These are phyloP conservation scores for Sugiyamaella lignohabitans DNA, from an alignment of 805 yeast species.

Conservation along the genomic window DNA sequence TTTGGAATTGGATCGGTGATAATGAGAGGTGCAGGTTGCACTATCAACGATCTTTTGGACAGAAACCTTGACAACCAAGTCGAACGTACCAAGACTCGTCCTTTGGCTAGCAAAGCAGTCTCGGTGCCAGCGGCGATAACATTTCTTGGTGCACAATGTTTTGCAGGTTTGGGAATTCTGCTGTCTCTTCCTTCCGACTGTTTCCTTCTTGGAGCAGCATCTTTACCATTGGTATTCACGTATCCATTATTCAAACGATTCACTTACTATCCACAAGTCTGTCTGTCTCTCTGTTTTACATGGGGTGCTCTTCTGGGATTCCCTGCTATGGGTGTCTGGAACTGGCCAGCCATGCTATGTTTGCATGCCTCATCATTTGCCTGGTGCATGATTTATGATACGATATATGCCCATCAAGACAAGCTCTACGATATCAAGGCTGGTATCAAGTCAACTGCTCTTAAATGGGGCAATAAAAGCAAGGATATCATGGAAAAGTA, in stretches of 20 bases:
- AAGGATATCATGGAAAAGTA: conserved; percentile 61
- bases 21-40: conserved; percentile 98
- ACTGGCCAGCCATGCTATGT: conserved; percentile 69
- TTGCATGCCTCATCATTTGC: conserved; percentile 67
- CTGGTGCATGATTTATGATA: conserved; percentile 96
- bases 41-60: conserved; percentile 86
- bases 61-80: conserved; percentile 78
- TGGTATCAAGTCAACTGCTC: conserved; percentile 92
- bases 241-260: conserved; percentile 93
- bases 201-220: conserved; percentile 73
- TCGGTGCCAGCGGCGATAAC: conserved; percentile 58
- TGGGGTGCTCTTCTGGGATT: conserved; percentile 95
- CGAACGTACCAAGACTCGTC: conserved; percentile 81
- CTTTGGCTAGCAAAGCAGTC: conserved; percentile 86
- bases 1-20: conserved; percentile 81
- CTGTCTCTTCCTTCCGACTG: conserved; percentile 72
- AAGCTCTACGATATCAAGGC: conserved; percentile 80
- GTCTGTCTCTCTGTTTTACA: conserved; percentile 72
- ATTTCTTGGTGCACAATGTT: conserved; percentile 68
- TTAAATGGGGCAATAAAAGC: conserved; percentile 83
- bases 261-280: conserved; percentile 91
- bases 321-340: conserved; percentile 91
- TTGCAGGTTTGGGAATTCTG: conserved; percentile 65
- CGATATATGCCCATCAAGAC: conserved; percentile 97
- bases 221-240: conserved; percentile 70